Conservation (phyloP, 2,329 filamentous ascomycete genomes). For the Beauveria sp. region DNA sequence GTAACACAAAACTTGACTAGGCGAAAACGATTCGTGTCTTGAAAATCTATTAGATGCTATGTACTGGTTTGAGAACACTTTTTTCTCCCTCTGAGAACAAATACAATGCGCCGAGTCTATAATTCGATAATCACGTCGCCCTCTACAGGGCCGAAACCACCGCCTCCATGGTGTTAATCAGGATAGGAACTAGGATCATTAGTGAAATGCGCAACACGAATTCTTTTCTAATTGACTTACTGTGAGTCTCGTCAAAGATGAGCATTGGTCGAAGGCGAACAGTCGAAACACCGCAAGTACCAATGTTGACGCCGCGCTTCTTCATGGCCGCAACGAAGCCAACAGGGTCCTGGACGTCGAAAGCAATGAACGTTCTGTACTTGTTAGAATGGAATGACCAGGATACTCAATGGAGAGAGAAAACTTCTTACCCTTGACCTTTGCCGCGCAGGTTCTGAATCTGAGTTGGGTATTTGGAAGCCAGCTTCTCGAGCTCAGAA, state of each 20-base stretch:
- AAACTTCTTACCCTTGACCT: slow-evolving; percentile 27
- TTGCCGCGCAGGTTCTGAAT: slow-evolving; percentile 70
- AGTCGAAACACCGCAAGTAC: slow-evolving; percentile 62
- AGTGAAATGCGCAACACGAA: not conserved
- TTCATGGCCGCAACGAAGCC: slow-evolving; percentile 65
- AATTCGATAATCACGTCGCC: not conserved
- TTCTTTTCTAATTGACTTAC: slow-evolving; percentile 13
- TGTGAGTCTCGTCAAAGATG: slow-evolving; percentile 38
- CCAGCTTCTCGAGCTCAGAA: slow-evolving; percentile 53
- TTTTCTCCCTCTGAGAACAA: too few species aligned
- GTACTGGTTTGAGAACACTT: not conserved
- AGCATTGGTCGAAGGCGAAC: slow-evolving; percentile 73
- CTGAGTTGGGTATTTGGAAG: slow-evolving; percentile 58
- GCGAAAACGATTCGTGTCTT: not conserved
- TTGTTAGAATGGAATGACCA: not conserved
- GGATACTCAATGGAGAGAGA: not conserved
- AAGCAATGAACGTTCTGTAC: slow-evolving; percentile 63
- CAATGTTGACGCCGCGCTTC: slow-evolving; percentile 66
- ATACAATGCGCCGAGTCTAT: not conserved
- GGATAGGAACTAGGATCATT: slow-evolving; percentile 15
- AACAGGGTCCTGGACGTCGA: slow-evolving; percentile 64
- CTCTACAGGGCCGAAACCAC: slow-evolving; percentile 20
- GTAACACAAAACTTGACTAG: not conserved
- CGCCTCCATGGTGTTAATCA: slow-evolving; percentile 23
- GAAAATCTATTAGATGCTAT: not conserved